Evolutionary conservation across 2,329 filamentous ascomycete species (phyloP), one percentile per base, ranked within the genome.

Genomic region (Arthrobotrys megalospora): DNA sequence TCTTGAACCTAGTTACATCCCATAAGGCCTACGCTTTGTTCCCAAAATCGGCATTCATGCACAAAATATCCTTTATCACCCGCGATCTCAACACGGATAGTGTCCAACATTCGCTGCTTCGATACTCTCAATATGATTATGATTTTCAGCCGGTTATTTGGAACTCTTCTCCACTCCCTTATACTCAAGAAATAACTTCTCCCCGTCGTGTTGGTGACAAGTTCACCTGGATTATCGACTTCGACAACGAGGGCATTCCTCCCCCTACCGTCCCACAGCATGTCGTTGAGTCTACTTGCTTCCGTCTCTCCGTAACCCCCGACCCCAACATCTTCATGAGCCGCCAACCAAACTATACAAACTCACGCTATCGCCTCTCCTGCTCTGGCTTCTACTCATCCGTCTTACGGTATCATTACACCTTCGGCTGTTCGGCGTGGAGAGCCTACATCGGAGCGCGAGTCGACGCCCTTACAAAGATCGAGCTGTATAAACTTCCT

Each of bases 221-320:
- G 24, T 58, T 60, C 36, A 66, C 66, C 21, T 77, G 73, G 73
- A n/a, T 67, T 0, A 71, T 77, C 28, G 66, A 77, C 41, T 77
- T 77, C 45, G 66, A 77, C 19, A 77, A 77, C 16, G 36, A 32
- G 1, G 60, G 36, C 14, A 67, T 77, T 6, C 43, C 66, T 1
- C 10, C 32, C 7, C 66, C 73, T 12, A 6, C 38, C 1, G 50
- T 66, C 14, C 73, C 73, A 12, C 48, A 67, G 19, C 28, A 11
- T 43, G 73, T 77, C n/a, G 43, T 77, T 12, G 73, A 77, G 38
- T 77, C 73, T 5, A 77, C 73, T 36, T 77, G 73, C 47, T 77
- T 71, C 16, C 73, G 73, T n/a, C 66, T 77, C 16, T 71, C 73
- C 34, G 62, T 77, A 16, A 77, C 73, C 1, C 73, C 73, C 1